These are phyloP conservation scores for Sisymbrium altissimum DNA, from an alignment of 345 rosid species.

Conservation along the genomic window DNA sequence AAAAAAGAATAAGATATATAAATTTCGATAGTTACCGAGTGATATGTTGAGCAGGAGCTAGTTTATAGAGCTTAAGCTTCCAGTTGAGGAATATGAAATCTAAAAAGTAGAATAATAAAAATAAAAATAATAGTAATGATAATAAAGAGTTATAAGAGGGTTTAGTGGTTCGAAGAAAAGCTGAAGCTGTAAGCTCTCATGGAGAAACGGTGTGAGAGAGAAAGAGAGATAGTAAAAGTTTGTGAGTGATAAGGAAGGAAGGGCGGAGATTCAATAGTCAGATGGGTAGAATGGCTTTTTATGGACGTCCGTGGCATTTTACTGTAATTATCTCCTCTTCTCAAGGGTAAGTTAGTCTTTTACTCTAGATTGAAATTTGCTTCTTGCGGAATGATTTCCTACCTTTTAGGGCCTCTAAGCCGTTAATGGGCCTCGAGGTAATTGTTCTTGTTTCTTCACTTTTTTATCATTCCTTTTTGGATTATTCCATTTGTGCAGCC, in stretches of 20 bases:
- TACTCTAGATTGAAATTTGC: background rate
- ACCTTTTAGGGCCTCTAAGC: background rate
- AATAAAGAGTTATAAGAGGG: constrained; percentile 18
- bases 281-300: constrained; percentile 50
- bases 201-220: constrained; percentile 30
- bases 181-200: constrained; percentile 21
- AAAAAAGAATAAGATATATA: background rate
- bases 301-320: constrained; percentile 48
- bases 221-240: constrained; percentile 32
- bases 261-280: constrained; percentile 93
- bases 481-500: background rate
- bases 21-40: constrained; percentile 23
- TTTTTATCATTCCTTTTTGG: background rate
- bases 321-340: constrained; percentile 34
- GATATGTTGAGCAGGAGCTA: constrained; percentile 2
- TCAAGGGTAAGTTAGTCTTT: background rate
- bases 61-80: constrained; percentile 1
- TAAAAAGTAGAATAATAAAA: background rate
- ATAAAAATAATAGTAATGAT: background rate
- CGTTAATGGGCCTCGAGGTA: constrained; percentile 15
- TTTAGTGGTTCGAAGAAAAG: constrained; percentile 35
- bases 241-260: constrained; percentile 93
- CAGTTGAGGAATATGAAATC: background rate
- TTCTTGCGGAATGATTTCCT: background rate
- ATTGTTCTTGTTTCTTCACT: background rate